phyloP scores from a whole-genome alignment of 2,329 filamentous ascomycete species.

The Pyricularia pennisetigena region DNA sequence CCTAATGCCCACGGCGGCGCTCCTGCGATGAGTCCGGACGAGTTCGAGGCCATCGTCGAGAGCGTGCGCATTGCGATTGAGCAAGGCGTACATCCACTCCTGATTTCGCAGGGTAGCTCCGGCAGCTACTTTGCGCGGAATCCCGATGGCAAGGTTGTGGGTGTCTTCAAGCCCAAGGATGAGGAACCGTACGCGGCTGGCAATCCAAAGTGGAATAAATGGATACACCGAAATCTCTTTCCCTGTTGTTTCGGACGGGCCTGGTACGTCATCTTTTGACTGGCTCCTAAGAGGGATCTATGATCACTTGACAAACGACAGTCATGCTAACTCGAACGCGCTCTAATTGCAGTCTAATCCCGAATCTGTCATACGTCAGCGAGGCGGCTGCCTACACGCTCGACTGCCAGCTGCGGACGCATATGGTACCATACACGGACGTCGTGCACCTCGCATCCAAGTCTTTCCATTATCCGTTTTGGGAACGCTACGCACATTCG shows the following conservation, averaged over 20 bases:
- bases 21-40: conserved; percentile 52
- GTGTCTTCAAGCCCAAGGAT: conserved; percentile 98
- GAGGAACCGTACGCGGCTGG: conserved; percentile 95
- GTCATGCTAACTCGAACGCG: conserved; percentile 5
- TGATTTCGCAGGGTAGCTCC: conserved; percentile 95
- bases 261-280: conserved; percentile 43
- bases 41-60: conserved; percentile 84
- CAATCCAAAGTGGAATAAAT: conserved; percentile 99
- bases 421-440: conserved; percentile 93
- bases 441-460: conserved; percentile 91
- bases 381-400: conserved; percentile 95
- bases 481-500: conserved; percentile 83
- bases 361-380: conserved; percentile 94
- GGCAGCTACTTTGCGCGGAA: conserved; percentile 97
- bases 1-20: conserved; percentile 11
- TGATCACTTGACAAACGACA: neutral
- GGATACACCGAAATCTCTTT: conserved; percentile 96
- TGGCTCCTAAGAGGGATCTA: neutral
- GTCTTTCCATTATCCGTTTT: conserved; percentile 97
- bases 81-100: conserved; percentile 81
- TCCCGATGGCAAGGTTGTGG: conserved; percentile 83
- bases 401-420: conserved; percentile 78
- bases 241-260: conserved; percentile 95
- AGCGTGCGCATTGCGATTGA: conserved; percentile 87
- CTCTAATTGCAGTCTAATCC: conserved; percentile 56